A percentile compares a stretch with the other conserved stretches of the same genome.
phyloP scores from a whole-genome alignment of 139 green algal species.

The Picochlorum sp. region DNA sequence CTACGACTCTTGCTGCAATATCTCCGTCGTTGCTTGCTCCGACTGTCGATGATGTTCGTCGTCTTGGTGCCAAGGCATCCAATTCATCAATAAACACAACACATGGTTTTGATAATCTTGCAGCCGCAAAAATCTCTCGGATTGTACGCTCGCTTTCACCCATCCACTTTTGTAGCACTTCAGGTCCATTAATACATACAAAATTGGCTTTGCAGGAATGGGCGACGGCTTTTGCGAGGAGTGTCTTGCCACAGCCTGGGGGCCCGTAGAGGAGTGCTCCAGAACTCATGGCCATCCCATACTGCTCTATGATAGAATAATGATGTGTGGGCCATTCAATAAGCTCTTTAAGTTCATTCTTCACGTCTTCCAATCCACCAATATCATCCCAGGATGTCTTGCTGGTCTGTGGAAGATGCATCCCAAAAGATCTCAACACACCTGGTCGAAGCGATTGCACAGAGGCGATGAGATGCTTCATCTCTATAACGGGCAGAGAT shows the following conservation, averaged over 20 bases:
- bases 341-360: constrained; percentile 23
- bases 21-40: constrained; percentile 19
- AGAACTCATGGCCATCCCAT: constrained; percentile 11
- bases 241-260: constrained; percentile 46
- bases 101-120: constrained; percentile 38
- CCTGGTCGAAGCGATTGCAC: neutral
- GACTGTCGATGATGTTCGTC: constrained; percentile 2
- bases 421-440: constrained; percentile 56
- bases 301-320: constrained; percentile 2
- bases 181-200: constrained; percentile 31
- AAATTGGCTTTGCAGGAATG: constrained; percentile 36
- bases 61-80: constrained; percentile 44
- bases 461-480: constrained; percentile 16
- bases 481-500: neutral
- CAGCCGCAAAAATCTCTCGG: constrained; percentile 29
- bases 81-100: constrained; percentile 74
- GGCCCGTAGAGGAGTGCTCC: constrained; percentile 36
- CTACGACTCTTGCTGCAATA: constrained; percentile 28
- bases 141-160: constrained; percentile 38
- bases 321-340: constrained; percentile 24
- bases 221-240: constrained; percentile 53
- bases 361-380: constrained; percentile 37
- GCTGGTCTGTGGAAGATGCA: constrained; percentile 38
- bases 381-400: constrained; percentile 20
- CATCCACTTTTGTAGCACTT: constrained; percentile 47